phyloP scores from a whole-genome alignment of 371 early-diverging fungal species.

The Paraphysoderma sedebokerense region DNA sequence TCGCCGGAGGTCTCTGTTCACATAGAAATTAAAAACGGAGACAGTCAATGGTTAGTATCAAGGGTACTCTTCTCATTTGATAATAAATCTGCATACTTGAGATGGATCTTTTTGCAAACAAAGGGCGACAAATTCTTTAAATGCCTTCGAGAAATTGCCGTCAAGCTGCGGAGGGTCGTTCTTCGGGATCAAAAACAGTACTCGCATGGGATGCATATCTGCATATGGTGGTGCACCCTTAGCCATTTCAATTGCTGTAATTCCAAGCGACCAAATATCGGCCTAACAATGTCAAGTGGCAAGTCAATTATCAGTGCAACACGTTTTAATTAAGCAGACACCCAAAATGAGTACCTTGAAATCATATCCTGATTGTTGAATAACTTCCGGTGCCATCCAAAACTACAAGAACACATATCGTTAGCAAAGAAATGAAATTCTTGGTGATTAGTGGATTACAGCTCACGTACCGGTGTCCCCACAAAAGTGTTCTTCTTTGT shows the following conservation, averaged over 20 bases:
- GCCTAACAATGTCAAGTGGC: slow-evolving; percentile 11
- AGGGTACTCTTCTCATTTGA: too few species aligned
- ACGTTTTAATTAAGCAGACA: too few species aligned
- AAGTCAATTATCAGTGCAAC: too few species aligned
- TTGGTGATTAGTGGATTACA: background rate
- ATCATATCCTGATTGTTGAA: slow-evolving; percentile 32
- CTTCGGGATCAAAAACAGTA: slow-evolving; percentile 26
- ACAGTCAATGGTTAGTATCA: background rate
- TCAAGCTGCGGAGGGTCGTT: slow-evolving; percentile 20
- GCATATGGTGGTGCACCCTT: slow-evolving; percentile 28
- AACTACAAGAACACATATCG: background rate
- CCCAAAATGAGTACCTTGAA: too few species aligned
- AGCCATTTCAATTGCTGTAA: slow-evolving; percentile 40
- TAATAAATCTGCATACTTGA: background rate
- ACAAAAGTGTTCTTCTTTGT: slow-evolving; percentile 96
- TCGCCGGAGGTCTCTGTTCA: slow-evolving; percentile 64
- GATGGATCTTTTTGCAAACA: slow-evolving; percentile 11
- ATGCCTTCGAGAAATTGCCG: slow-evolving; percentile 18
- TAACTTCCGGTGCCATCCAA: slow-evolving; percentile 21
- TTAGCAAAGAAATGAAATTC: too few species aligned
- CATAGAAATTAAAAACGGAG: background rate
- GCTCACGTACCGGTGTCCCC: slow-evolving; percentile 73
- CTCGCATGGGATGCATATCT: slow-evolving; percentile 18
- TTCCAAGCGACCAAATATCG: slow-evolving; percentile 53
- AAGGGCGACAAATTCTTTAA: slow-evolving; percentile 27